Base-by-base conservation (phyloP, 176 grass and related monocot genomes). In the Phragmites australis region DNA sequence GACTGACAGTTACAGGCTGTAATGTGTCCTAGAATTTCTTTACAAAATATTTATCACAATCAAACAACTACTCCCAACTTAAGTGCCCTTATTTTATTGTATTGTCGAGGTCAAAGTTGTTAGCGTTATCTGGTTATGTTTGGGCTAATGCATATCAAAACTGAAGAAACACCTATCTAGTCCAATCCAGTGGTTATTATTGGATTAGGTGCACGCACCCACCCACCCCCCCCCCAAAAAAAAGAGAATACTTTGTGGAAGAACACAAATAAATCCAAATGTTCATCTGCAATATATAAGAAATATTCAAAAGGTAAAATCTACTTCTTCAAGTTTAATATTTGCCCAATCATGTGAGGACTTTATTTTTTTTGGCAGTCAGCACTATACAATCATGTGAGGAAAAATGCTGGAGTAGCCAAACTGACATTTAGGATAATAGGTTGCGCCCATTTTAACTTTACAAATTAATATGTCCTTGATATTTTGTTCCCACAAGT, bases 171-270 rank as follows among this genome's bases (percentile, higher is more conserved):
- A n/a, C 19, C 59, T 55, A 56, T 29, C 34, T 59, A 47, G 27
- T 88, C 57, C 29, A 75, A 68, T 64, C 62, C 29, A 53, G 55
- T 43, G 61, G 55, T 69, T 69, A 77, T 62, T 81, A 70, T 63
- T 85, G 64, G 65, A 81, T 89, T 85, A 81, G 54, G 77, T 76
- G 27, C 61, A 69, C 30, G 74, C 52, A 79, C 64, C 55, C 60
- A 2, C 34, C n/a, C n/a, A n/a, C n/a, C n/a, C n/a, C n/a, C 44
- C 54, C 56, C 46, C 25, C 26, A n/a, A 21, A 69, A 59, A 62
- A 85, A 46, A 63, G 23, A 8, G 23, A 53, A 65, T 60, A 81
- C 25, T 74, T 54, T 32, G 37, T 21, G 49, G 49, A 72, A 78
- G 18, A 70, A 53, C 60, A 50, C 39, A 72, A 57, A 27, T 39